These are phyloP conservation scores for Rhizopogon sp. DNA, from an alignment of 768 basidiomycete species.

Conservation along the genomic window DNA sequence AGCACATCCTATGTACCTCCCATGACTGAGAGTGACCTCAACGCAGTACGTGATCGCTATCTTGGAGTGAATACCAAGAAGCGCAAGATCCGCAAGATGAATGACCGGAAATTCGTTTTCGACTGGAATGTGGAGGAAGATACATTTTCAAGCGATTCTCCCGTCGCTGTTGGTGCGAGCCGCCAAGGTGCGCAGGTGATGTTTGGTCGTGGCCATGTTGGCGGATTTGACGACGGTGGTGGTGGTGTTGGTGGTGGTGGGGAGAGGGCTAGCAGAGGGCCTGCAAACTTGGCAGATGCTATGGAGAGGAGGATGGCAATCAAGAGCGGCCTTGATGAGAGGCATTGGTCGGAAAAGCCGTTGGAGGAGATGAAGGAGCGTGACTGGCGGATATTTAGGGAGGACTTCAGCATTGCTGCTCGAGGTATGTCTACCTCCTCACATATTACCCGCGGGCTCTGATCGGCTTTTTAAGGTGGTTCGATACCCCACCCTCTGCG, in stretches of 20 bases:
- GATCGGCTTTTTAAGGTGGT: conserved; percentile 53
- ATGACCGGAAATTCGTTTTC: conserved; percentile 97
- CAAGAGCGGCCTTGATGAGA: conserved; percentile 82
- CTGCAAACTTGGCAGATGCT: conserved; percentile 63
- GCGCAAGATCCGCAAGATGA: conserved; percentile 90
- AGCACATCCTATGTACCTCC: conserved; percentile 46
- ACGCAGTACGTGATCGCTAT: conserved; percentile 86
- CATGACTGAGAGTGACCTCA: conserved; percentile 78
- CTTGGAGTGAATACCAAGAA: conserved; percentile 94
- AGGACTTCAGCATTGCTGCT: conserved; percentile 95
- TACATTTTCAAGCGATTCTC: conserved; percentile 76
- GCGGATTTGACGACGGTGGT: conserved; percentile 82
- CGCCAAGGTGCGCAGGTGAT: conserved; percentile 83
- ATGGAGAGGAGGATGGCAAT: conserved; percentile 80
- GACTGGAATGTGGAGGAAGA: conserved; percentile 99
- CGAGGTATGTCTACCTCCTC: conserved; percentile 49
- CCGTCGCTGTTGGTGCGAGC: conserved; percentile 63
- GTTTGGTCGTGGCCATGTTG: conserved; percentile 81
- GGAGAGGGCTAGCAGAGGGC: conserved; percentile 40
- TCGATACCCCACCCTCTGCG: conserved; percentile 91
- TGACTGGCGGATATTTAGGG: conserved; percentile 98
- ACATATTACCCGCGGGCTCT: not conserved
- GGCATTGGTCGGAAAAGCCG: conserved; percentile 97
- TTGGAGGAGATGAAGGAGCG: conserved; percentile 90
- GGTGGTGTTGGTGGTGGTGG: conserved; percentile 41